Evolutionary conservation across 139 green algal genomes (phyloP).

Genomic region (Microglena sp.): DNA sequence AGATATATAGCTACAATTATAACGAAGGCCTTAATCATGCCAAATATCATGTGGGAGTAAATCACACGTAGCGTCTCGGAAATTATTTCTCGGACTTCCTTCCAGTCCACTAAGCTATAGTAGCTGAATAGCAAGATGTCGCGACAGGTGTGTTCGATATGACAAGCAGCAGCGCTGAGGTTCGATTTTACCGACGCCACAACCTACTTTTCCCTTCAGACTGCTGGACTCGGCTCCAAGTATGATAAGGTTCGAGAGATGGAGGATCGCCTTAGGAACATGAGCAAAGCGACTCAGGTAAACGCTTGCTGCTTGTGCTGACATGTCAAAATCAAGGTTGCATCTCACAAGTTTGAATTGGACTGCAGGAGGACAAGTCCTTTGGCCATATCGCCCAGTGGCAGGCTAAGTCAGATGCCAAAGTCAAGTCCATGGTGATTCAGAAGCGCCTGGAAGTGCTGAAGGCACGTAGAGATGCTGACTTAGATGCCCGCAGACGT

Average conservation of each 20-base stretch:
- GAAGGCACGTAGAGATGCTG: slow-evolving; percentile 15
- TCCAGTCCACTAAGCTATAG: no score
- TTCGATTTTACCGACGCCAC: no score
- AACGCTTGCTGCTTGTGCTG: neutral
- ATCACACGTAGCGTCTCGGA: no score
- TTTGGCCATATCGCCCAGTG: slow-evolving; percentile 13
- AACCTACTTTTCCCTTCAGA: neutral
- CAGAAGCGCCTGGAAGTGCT: slow-evolving; percentile 25
- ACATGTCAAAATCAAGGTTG: neutral
- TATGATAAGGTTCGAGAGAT: neutral
- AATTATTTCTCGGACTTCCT: no score
- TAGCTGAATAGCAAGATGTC: no score
- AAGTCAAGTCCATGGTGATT: slow-evolving; percentile 7
- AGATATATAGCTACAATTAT: no score
- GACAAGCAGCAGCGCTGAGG: no score
- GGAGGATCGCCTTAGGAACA: neutral
- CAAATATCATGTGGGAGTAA: no score
- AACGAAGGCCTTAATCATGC: no score
- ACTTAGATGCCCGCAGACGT: slow-evolving; percentile 26
- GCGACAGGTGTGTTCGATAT: no score
- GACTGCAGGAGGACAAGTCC: slow-evolving; percentile 11
- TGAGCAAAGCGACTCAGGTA: neutral
- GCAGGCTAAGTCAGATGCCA: slow-evolving; percentile 22
- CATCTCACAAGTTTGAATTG: neutral
- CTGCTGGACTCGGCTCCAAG: neutral